Evolutionary conservation across 1,284 basidiomycete species (phyloP).

Genomic region (Austroboletus niveus): DNA sequence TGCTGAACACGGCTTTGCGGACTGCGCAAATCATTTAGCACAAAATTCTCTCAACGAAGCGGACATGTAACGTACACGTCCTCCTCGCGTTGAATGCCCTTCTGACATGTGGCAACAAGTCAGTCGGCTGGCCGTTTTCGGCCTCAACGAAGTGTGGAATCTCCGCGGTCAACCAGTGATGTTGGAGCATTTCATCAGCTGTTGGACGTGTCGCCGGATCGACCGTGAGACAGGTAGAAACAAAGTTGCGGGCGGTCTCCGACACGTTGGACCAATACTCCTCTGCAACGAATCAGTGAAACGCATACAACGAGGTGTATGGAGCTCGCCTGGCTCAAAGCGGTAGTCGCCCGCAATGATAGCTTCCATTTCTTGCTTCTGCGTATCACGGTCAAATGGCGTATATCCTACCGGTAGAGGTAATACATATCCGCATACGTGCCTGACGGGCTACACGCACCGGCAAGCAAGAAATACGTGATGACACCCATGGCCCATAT

Average conservation of each 20-base stretch:
- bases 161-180: slow-evolving; percentile 67
- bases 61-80: slow-evolving; percentile 57
- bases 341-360: slow-evolving; percentile 90
- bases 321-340: slow-evolving; percentile 72
- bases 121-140: slow-evolving; percentile 63
- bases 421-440: slow-evolving; percentile 3
- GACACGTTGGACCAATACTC: slow-evolving; percentile 90
- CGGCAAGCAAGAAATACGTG: slow-evolving; percentile 92
- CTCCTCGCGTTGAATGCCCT: slow-evolving; percentile 85
- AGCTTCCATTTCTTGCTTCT: slow-evolving; percentile 88
- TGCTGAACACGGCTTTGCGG: slow-evolving; percentile 83
- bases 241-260: slow-evolving; percentile 79
- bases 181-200: slow-evolving; percentile 53
- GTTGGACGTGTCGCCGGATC: slow-evolving; percentile 80
- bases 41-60: background rate
- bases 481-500: slow-evolving; percentile 98
- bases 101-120: slow-evolving; percentile 87
- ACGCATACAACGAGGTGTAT: background rate
- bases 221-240: slow-evolving; percentile 77
- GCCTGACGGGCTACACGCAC: slow-evolving; percentile 2
- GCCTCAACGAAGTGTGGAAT: slow-evolving; percentile 73
- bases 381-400: slow-evolving; percentile 89
- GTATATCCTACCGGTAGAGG: slow-evolving; percentile 62
- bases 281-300: slow-evolving; percentile 25
- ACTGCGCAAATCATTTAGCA: slow-evolving; percentile 43